Percentiles rank a stretch among this genome's conserved stretches.
phyloP scores from a whole-genome alignment of 2,329 filamentous ascomycete genomes.

The Orbilia oligospora region DNA sequence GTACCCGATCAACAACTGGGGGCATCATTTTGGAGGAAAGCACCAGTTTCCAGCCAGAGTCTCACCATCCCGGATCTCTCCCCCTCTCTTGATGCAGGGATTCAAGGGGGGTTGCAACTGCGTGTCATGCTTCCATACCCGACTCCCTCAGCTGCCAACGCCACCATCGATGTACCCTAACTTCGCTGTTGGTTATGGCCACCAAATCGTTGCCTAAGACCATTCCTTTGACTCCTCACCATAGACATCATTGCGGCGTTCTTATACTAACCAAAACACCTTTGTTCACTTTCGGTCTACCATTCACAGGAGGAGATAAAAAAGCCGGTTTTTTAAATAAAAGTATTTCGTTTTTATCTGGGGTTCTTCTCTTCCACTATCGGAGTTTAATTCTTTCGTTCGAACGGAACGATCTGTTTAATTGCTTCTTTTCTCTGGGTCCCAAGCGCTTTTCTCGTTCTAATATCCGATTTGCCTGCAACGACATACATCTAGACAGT shows the following conservation, averaged over 20 bases:
- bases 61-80: conserved; percentile 65
- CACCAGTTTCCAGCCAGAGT: conserved; percentile 70
- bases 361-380: conserved; percentile 63
- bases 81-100: conserved; percentile 63
- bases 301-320: conserved; percentile 63
- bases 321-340: conserved; percentile 53
- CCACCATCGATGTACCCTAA: conserved; percentile 45
- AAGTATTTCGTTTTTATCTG: conserved; percentile 50
- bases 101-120: conserved; percentile 69
- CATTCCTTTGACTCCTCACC: conserved; percentile 55
- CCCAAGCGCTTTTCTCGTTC: conserved; percentile 63
- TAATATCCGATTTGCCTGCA: conserved; percentile 65
- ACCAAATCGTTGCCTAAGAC: conserved; percentile 58
- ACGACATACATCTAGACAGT: conserved; percentile 61
- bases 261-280: conserved; percentile 59
- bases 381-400: conserved; percentile 66
- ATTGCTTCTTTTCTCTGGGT: conserved; percentile 64
- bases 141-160: conserved; percentile 28
- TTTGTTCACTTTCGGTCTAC: conserved; percentile 21
- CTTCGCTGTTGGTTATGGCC: conserved; percentile 55
- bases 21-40: conserved; percentile 70
- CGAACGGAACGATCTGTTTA: conserved; percentile 65
- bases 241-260: conserved; percentile 64
- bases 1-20: conserved; percentile 68
- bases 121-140: conserved; percentile 68